Base-by-base conservation (phyloP, 1,284 basidiomycete species). In the Volvariella surrecta region DNA sequence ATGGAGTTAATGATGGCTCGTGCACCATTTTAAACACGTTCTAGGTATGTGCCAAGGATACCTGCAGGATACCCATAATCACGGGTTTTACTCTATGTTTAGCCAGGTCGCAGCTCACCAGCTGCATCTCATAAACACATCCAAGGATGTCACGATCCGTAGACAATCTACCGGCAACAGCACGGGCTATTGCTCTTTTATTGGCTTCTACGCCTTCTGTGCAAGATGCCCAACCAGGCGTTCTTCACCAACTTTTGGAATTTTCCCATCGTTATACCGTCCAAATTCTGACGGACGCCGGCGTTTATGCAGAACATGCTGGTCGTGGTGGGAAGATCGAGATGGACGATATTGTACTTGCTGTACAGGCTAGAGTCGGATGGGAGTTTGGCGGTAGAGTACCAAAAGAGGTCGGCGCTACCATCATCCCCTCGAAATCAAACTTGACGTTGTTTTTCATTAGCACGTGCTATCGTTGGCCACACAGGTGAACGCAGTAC, bases 221-320 rank as follows among this genome's bases (percentile, higher is more conserved):
- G 0, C 82, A 92, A 50, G 94, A 98, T 64, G 83, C 88, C 4
- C 93, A 98, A 54, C 93, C 94, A 4, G 85, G 85, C 2, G 95
- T 98, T 2, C 74, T 99, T 1, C 87, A 95, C 54, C 94, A 97
- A 60, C 76, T 99, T 3, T 79, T 98, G 44, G 95, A 99, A 64
- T 97, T 99, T 60, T 83, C 95, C 0, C 86, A 97, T 61, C 75
- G 95, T 64, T 99, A 99, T 64, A 93, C 93, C 0, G 76, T 85
- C 20, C 93, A 98, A 52, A 86, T 97, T 11, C 68, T 99, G 35
- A 82, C 83, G 4, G 90, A 95, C 58, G 91, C 94, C 9, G 80
- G 89, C 48, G 80, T 93, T 18, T 95, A 97, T 59, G 86, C 93
- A 1, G 95, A 98, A 54, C 95, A 99, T 59, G 94, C 91, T 3